Conservation (phyloP, 2,329 filamentous ascomycete genomes). For the Epichloe sylvatica region DNA sequence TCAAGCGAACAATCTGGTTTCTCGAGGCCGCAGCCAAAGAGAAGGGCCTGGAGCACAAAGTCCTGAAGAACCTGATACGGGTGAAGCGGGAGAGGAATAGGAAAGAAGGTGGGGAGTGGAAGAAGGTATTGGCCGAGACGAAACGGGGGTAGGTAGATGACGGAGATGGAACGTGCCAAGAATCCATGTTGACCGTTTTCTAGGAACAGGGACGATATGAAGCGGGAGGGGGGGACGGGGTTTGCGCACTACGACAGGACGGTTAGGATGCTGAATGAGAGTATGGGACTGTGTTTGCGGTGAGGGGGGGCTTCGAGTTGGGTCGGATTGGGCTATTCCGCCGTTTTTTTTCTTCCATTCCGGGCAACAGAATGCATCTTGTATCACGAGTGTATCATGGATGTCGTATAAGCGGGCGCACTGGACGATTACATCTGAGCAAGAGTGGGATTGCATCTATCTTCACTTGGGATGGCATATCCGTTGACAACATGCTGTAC, state of each 20-base stretch:
- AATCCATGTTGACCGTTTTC: too few relatives aligned
- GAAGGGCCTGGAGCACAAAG: conserved; percentile 55
- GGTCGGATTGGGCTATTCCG: too few relatives aligned
- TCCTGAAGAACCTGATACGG: conserved; percentile 53
- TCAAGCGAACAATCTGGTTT: conserved; percentile 57
- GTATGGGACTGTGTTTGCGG: conserved; percentile 51
- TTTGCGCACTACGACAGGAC: conserved; percentile 55
- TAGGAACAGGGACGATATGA: conserved; percentile 8
- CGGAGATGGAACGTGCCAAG: too few relatives aligned
- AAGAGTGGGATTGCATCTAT: too few relatives aligned
- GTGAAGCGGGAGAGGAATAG: conserved; percentile 11
- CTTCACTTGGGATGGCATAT: too few relatives aligned
- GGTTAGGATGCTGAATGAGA: conserved; percentile 59
- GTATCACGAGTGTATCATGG: too few relatives aligned
- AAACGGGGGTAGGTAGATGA: conserved; percentile 13
- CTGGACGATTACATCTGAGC: too few relatives aligned
- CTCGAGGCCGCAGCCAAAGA: conserved; percentile 48
- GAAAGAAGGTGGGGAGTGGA: conserved; percentile 9
- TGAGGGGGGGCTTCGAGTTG: conserved; percentile 13
- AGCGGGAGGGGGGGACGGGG: conserved; percentile 16
- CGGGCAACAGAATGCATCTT: too few relatives aligned
- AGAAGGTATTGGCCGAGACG: conserved; percentile 9
- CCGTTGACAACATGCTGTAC: too few relatives aligned
- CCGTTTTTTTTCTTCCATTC: too few relatives aligned
- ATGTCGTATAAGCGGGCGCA: too few relatives aligned